phyloP scores from a whole-genome alignment of 1,139 yeast genomes.

The Protomyces gravidus region DNA sequence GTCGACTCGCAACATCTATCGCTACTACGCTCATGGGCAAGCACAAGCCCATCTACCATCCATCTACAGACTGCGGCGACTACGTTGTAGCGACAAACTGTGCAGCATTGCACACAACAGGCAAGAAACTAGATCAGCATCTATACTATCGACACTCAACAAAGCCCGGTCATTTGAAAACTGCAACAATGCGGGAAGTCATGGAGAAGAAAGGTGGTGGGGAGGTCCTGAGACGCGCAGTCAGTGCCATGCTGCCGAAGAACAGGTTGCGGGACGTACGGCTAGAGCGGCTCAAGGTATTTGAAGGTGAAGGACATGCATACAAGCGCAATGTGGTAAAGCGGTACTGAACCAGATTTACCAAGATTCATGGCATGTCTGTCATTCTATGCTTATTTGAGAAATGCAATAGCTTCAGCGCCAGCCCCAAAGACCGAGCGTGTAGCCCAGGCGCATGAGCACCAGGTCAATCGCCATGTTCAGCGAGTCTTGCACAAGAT shows the following conservation, averaged over 20 bases:
- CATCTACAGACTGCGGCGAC: constrained; percentile 82
- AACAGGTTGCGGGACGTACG: constrained; percentile 75
- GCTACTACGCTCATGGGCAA: constrained; percentile 90
- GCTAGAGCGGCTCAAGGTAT: constrained; percentile 75
- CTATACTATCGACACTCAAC: constrained; percentile 88
- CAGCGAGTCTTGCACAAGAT: constrained; percentile 81
- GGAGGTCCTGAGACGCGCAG: constrained; percentile 78
- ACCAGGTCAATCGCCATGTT: constrained; percentile 95
- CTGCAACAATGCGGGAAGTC: constrained; percentile 75
- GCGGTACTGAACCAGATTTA: constrained; percentile 6
- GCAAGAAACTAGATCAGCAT: constrained; percentile 75
- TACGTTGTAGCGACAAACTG: constrained; percentile 96
- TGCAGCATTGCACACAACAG: constrained; percentile 70
- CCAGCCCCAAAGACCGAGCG: constrained; percentile 59
- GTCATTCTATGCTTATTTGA: background rate
- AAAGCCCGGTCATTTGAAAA: constrained; percentile 83
- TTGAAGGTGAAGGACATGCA: constrained; percentile 85
- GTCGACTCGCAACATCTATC: constrained; percentile 84
- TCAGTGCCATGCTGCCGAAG: constrained; percentile 93
- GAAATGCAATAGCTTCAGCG: background rate
- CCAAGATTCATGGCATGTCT: no score
- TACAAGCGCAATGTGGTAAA: constrained; percentile 66
- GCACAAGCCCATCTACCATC: constrained; percentile 84
- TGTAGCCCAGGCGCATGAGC: constrained; percentile 81
- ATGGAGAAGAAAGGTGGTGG: constrained; percentile 77